Conservation (phyloP, 768 basidiomycete species). For the Auriculariales sp. region DNA sequence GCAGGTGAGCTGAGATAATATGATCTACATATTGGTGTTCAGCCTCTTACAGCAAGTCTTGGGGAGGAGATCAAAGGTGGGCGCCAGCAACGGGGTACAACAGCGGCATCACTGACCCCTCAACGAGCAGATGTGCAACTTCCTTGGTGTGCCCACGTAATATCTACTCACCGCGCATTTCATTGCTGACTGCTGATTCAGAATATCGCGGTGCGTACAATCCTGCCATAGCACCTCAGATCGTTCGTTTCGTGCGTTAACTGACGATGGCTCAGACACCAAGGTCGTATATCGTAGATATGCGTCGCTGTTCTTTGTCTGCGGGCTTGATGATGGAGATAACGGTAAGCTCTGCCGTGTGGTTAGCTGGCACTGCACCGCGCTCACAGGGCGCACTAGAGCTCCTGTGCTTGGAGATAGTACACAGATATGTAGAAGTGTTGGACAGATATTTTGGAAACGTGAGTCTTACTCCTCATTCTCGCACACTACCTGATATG, state of each 20-base stretch:
- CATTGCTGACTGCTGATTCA: not conserved
- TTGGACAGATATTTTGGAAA: conserved; percentile 73
- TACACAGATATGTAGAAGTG: conserved; percentile 91
- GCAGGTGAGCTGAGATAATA: conserved; percentile 23
- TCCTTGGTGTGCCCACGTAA: not conserved
- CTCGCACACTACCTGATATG: conserved; percentile 1
- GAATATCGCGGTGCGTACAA: not conserved
- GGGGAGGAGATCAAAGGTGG: not conserved
- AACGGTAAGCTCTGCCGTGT: conserved; percentile 24
- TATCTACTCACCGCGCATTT: not conserved
- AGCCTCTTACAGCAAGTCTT: not conserved
- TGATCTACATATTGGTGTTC: not conserved
- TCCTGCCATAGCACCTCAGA: not conserved
- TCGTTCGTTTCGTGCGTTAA: no score
- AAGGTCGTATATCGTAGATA: conserved; percentile 93
- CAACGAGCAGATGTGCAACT: not conserved
- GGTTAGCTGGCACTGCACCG: not conserved
- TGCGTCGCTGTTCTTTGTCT: conserved; percentile 90
- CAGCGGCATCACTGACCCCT: no score
- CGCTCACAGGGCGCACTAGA: not conserved
- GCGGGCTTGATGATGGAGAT: conserved; percentile 67
- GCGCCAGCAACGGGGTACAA: not conserved
- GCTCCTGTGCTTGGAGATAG: conserved; percentile 78
- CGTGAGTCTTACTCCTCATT: conserved; percentile 28
- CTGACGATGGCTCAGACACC: conserved; percentile 30